Evolutionary conservation across 1,284 basidiomycete genomes (phyloP).

Genomic region (Ustilago tritici): DNA sequence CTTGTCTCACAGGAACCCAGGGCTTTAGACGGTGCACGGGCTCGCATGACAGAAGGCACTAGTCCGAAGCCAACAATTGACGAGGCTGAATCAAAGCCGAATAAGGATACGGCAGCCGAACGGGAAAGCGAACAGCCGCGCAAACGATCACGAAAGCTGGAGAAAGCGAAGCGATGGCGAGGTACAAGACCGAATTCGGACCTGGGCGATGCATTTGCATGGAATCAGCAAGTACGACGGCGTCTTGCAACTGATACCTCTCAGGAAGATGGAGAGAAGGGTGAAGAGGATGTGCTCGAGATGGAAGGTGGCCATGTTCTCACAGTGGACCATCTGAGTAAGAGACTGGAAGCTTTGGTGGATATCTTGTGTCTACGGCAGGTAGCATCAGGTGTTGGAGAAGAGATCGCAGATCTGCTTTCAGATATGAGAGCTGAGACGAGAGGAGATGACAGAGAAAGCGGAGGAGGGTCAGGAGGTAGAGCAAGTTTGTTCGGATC

Average conservation of each 20-base stretch:
- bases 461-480: background rate
- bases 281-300: conserved; percentile 36
- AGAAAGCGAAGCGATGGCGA: conserved; percentile 45
- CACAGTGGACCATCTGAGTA: conserved; percentile 39
- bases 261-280: conserved; percentile 23
- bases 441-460: conserved; percentile 1
- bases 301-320: conserved; percentile 28
- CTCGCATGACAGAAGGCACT: conserved; percentile 4
- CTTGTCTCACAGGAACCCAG: conserved; percentile 42
- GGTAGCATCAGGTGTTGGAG: conserved; percentile 32
- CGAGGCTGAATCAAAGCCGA: background rate
- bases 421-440: conserved; percentile 10
- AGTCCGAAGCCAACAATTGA: background rate
- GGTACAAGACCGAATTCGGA: conserved; percentile 27
- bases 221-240: conserved; percentile 33
- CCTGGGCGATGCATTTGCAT: conserved; percentile 38
- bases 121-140: conserved; percentile 1
- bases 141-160: conserved; percentile 40
- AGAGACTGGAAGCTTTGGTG: conserved; percentile 45
- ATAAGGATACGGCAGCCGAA: background rate
- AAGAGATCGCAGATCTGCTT: conserved; percentile 37
- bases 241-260: conserved; percentile 23
- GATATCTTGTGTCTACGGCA: conserved; percentile 50
- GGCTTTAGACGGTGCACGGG: conserved; percentile 33
- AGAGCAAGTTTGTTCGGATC: conserved; percentile 36